Conservation (phyloP, 495 filamentous ascomycete species). For the Tuber microsphaerosporum region DNA sequence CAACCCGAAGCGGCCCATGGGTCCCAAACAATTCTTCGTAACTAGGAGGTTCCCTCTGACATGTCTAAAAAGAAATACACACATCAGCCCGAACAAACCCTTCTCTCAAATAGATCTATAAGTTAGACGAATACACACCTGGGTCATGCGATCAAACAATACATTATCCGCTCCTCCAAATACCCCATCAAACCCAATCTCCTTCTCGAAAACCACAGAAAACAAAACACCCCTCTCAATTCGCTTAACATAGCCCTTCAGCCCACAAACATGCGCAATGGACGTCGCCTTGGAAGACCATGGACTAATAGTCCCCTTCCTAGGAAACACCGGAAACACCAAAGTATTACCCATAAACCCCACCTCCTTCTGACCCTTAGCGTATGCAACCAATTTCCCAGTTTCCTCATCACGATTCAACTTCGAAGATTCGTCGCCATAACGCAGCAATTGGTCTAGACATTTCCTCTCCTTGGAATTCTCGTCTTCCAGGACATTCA, state of each 20-base stretch:
- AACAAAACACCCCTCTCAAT: slow-evolving; percentile 80
- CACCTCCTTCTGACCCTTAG: slow-evolving; percentile 35
- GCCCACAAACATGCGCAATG: slow-evolving; percentile 85
- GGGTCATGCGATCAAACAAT: slow-evolving; percentile 89
- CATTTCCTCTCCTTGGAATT: slow-evolving; percentile 44
- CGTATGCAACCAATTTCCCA: slow-evolving; percentile 46
- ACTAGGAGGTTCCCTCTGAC: slow-evolving; percentile 59
- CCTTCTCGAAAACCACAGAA: slow-evolving; percentile 53
- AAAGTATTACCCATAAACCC: slow-evolving; percentile 36
- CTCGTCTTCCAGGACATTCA: slow-evolving; percentile 41
- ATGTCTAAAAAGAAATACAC: slow-evolving; percentile 47
- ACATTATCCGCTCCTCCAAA: slow-evolving; percentile 50
- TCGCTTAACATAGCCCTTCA: slow-evolving; percentile 63
- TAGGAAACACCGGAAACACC: slow-evolving; percentile 60
- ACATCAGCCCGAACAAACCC: background rate
- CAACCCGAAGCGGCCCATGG: slow-evolving; percentile 60
- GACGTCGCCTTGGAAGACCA: slow-evolving; percentile 96
- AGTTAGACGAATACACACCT: slow-evolving; percentile 25
- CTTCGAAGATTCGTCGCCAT: slow-evolving; percentile 48
- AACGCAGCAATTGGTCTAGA: slow-evolving; percentile 56
- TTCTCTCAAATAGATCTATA: background rate
- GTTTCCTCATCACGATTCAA: slow-evolving; percentile 45
- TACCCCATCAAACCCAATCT: background rate
- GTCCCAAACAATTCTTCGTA: slow-evolving; percentile 72
- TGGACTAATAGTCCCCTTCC: slow-evolving; percentile 79